Base-by-base conservation (phyloP, 2,329 filamentous ascomycete species). In the Lachnellula subtilissima region DNA sequence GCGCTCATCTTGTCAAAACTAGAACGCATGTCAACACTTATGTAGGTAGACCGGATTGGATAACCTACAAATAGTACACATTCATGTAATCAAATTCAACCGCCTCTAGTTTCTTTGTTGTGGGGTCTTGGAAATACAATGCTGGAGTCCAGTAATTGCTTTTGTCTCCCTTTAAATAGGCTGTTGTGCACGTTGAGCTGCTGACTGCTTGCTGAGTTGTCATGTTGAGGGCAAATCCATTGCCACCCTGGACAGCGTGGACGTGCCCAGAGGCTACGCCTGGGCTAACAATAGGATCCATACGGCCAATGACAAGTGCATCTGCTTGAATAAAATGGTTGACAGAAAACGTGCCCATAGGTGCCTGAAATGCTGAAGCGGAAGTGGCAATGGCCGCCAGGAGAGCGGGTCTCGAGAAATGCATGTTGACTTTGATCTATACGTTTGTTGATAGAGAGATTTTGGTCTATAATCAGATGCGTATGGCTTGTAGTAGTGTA, bases 101-200 rank as follows among this genome's bases (percentile, higher is more conserved):
- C 7, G 59, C 86, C 72, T 69, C 82, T 50, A 83, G 83, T 54
- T 84, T 76, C 55, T 87, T 83, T 63, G 88, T 87, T 12, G 73
- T 67, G 5, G 69, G 69, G 66, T 91, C 82, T 68, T 85, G 73
- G 72, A 96, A 96, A 75, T 93, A 92, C 61, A 96, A 69, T 2
- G 82, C 74, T 0, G 91, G 91, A 52, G 85, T 83, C 89, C 91
- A 96, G 75, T 96, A 96, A 35, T 84, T 85, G n/a, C 90, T 96
- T 74, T 85, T 87, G 74, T 96, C 91, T 73, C 93, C 79, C 39
- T 77, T 84, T 43, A 95, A 87, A 54, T 80, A 83, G 70, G 91
- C 96, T 11, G 89, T 92, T 1, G 90, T 94, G 74, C 91, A 96
- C 58, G 83, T 76, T 32, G 81, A 89, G 28, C 28, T 32, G 54